A percentile compares a stretch with the other conserved stretches of the same genome.
These are phyloP conservation scores for Fusarium cicatricum DNA, from an alignment of 2,329 filamentous ascomycete species.

Conservation along the genomic window DNA sequence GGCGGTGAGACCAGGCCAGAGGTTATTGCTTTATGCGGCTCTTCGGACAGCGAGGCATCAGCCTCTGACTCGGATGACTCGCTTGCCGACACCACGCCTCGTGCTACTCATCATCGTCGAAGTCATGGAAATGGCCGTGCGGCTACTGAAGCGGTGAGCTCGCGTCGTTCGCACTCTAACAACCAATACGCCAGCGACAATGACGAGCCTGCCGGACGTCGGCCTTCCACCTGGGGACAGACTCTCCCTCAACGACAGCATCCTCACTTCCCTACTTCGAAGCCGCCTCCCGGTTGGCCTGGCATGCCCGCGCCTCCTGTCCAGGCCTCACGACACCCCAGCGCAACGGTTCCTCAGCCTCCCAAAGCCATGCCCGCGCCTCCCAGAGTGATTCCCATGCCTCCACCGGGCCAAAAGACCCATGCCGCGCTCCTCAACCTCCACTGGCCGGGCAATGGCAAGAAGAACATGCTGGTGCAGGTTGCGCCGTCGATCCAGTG, in stretches of 20 bases:
- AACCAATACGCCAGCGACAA: constrained; percentile 12
- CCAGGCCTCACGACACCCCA: not conserved
- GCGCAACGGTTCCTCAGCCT: constrained; percentile 1
- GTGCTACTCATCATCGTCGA: constrained; percentile 12
- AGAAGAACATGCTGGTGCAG: constrained; percentile 43
- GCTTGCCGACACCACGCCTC: constrained; percentile 9
- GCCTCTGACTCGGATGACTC: constrained; percentile 38
- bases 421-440: constrained; percentile 41
- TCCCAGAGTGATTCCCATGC: constrained; percentile 13
- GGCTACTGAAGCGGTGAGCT: constrained; percentile 18
- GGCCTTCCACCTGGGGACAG: constrained; percentile 15
- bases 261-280: not conserved
- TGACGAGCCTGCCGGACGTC: constrained; percentile 9
- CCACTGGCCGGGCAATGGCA: constrained; percentile 41
- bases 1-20: constrained; percentile 22
- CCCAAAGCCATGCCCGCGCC: constrained; percentile 4
- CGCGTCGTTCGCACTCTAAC: constrained; percentile 14
- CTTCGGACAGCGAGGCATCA: constrained; percentile 33
- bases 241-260: constrained; percentile 11
- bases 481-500: constrained; percentile 47
- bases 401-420: constrained; percentile 10
- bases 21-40: constrained; percentile 32
- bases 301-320: not conserved
- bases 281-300: constrained; percentile 17
- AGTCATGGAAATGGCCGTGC: constrained; percentile 15